These are phyloP conservation scores for Gloeostereum incarnatum DNA, from an alignment of 768 basidiomycete species.

Conservation along the genomic window DNA sequence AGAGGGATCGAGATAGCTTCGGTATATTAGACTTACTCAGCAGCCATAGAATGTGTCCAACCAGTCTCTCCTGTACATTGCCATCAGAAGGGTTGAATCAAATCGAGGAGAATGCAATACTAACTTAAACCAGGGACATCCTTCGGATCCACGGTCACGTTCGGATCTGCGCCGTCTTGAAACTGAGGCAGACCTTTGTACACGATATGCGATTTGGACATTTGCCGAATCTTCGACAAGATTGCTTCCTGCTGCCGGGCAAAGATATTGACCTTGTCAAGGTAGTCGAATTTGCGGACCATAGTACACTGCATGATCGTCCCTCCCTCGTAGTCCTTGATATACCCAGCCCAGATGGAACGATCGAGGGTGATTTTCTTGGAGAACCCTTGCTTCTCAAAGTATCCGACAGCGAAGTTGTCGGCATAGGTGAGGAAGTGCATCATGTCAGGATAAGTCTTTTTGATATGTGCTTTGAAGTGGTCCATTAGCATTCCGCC, in stretches of 20 bases:
- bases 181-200: conserved; percentile 76
- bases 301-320: conserved; percentile 99
- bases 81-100: not conserved
- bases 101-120: conserved; percentile 17
- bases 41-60: conserved; percentile 81
- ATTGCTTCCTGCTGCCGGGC: conserved; percentile 83
- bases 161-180: conserved; percentile 43
- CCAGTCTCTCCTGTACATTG: conserved; percentile 67
- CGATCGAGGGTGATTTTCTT: conserved; percentile 94
- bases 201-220: conserved; percentile 80
- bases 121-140: conserved; percentile 85
- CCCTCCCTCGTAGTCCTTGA: conserved; percentile 99
- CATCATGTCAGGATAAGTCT: conserved; percentile 78
- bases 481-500: conserved; percentile 98
- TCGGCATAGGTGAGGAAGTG: conserved; percentile 98
- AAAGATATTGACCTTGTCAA: conserved; percentile 69
- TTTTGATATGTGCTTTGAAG: conserved; percentile 87
- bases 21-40: conserved; percentile 38
- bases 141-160: conserved; percentile 52
- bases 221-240: conserved; percentile 77
- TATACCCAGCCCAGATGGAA: conserved; percentile 94
- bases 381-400: conserved; percentile 98
- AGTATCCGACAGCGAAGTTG: conserved; percentile 98
- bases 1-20: conserved; percentile 1
- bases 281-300: conserved; percentile 87